Evolutionary conservation across 164 flowering plant species (phyloP).

Genomic region (Sextonia rubra): DNA sequence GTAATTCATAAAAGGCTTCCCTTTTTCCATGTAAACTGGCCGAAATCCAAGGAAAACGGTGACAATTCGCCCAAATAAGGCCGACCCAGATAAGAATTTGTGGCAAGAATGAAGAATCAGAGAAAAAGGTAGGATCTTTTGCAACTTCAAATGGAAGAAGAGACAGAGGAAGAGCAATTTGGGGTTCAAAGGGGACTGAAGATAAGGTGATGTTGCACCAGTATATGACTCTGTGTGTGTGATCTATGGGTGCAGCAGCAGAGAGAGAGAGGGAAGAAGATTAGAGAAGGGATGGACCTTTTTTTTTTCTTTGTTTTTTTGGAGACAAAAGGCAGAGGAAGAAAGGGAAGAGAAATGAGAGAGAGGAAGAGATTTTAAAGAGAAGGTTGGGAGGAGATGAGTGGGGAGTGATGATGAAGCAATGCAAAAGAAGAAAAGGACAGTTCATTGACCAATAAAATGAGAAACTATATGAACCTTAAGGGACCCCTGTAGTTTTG

Average conservation of each 20-base stretch:
- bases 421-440: background rate
- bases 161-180: background rate
- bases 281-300: background rate
- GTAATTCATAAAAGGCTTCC: conserved; percentile 2
- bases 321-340: background rate
- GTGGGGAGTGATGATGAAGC: background rate
- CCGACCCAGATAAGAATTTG: conserved; percentile 1
- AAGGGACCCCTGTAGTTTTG: too few species aligned
- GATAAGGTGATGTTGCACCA: background rate
- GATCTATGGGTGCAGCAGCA: background rate
- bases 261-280: conserved; percentile 1
- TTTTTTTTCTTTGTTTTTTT: too few species aligned
- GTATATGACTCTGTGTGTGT: too few species aligned
- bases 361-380: background rate
- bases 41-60: conserved; percentile 14
- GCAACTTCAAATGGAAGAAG: background rate
- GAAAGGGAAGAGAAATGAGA: conserved; percentile 1
- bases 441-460: too few species aligned
- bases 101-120: background rate
- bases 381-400: background rate
- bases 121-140: background rate
- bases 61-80: background rate
- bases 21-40: conserved; percentile 13
- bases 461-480: too few species aligned
- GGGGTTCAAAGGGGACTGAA: background rate